Percentiles rank a stretch among this genome's conserved stretches.
These are phyloP conservation scores for Eucalyptus cloeziana DNA, from an alignment of 345 rosid species.

Conservation along the genomic window DNA sequence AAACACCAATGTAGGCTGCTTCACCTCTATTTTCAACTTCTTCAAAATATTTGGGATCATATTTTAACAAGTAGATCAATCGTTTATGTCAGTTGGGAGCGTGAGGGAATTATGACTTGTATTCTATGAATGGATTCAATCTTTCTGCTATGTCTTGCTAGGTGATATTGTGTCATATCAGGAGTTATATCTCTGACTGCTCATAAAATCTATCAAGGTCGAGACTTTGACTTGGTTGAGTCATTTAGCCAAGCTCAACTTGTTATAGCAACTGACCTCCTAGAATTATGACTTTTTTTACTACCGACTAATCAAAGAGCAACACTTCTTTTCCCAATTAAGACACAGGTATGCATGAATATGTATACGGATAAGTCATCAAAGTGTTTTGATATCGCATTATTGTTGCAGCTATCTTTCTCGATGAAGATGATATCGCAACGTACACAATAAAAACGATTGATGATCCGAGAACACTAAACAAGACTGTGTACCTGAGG, in stretches of 20 bases:
- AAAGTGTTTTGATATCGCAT: neutral
- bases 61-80: neutral
- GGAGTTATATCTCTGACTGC: neutral
- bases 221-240: neutral
- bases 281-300: neutral
- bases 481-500: slow-evolving; percentile 53
- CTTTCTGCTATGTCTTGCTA: neutral
- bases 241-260: neutral
- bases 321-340: neutral
- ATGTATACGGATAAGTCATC: neutral
- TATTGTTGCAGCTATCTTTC: slow-evolving; percentile 24
- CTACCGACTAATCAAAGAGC: neutral
- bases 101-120: neutral
- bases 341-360: neutral
- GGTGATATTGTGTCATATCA: neutral
- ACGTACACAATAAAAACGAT: slow-evolving; percentile 60
- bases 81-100: neutral
- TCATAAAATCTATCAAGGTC: neutral
- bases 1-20: neutral
- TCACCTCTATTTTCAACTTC: neutral
- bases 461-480: slow-evolving; percentile 59
- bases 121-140: neutral
- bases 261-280: neutral
- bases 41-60: neutral
- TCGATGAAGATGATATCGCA: slow-evolving; percentile 71